These are phyloP conservation scores for Cyberlindnera saturnus DNA, from an alignment of 805 yeast genomes.

Conservation along the genomic window DNA sequence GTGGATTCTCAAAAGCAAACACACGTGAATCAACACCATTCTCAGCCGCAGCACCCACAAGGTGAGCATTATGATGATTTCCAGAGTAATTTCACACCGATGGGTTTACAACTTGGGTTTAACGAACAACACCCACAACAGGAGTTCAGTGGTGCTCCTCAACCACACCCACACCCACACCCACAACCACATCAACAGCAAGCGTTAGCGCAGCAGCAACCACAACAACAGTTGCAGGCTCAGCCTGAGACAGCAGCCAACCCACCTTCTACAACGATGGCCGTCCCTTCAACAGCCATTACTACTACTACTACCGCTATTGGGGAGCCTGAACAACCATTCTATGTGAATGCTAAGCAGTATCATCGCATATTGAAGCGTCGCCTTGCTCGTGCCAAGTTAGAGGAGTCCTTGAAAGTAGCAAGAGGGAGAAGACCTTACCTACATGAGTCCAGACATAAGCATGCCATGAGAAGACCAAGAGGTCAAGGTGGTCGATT, in stretches of 20 bases:
- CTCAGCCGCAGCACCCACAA: slow-evolving; percentile 5
- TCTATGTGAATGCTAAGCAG: slow-evolving; percentile 96
- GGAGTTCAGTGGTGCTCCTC: neutral
- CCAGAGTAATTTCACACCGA: neutral
- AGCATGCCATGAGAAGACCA: slow-evolving; percentile 98
- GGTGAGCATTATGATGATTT: slow-evolving; percentile 3
- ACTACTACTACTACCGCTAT: too few relatives aligned
- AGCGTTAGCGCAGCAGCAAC: neutral
- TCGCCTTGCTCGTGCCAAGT: slow-evolving; percentile 86
- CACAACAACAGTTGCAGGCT: slow-evolving; percentile 1
- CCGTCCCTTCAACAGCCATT: neutral
- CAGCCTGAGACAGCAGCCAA: slow-evolving; percentile 20
- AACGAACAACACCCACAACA: neutral
- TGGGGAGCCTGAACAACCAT: slow-evolving; percentile 65
- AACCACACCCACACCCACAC: slow-evolving; percentile 3
- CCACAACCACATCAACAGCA: slow-evolving; percentile 1
- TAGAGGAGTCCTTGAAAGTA: slow-evolving; percentile 82
- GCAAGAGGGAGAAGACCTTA: slow-evolving; percentile 91
- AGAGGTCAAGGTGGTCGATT: slow-evolving; percentile 99
- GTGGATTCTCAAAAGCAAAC: neutral
- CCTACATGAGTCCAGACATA: slow-evolving; percentile 93
- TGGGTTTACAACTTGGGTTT: slow-evolving; percentile 2
- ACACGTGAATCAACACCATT: neutral
- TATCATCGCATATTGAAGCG: slow-evolving; percentile 92
- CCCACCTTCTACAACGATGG: neutral